Conservation (phyloP, 345 rosid genomes). For the Turritis glabra region DNA sequence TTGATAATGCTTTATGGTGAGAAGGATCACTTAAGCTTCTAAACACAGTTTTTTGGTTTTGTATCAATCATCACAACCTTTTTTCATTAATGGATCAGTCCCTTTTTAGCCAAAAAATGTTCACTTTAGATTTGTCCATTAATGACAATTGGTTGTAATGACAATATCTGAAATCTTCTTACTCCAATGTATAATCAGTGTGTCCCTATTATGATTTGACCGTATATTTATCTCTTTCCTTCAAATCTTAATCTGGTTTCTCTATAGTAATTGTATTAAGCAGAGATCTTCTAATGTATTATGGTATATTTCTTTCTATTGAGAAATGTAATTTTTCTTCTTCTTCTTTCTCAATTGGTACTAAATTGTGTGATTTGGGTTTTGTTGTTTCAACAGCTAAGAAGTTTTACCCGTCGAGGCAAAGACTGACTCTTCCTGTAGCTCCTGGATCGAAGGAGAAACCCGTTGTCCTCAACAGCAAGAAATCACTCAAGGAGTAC, state of each 20-base stretch:
- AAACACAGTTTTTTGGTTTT: constrained; percentile 3
- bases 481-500: constrained; percentile 75
- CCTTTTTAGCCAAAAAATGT: not conserved
- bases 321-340: not conserved
- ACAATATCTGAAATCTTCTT: constrained; percentile 4
- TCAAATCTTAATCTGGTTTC: not conserved
- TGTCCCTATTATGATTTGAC: constrained; percentile 6
- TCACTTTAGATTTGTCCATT: not conserved
- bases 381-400: constrained; percentile 56
- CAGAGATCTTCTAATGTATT: not conserved
- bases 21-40: not conserved
- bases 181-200: not conserved
- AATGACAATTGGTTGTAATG: not conserved
- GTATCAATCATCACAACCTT: not conserved
- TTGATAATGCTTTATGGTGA: not conserved
- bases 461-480: constrained; percentile 63
- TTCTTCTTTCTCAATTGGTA: constrained; percentile 2
- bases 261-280: not conserved
- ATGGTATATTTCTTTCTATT: not conserved
- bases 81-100: not conserved
- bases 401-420: constrained; percentile 92
- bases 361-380: constrained; percentile 12
- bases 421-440: constrained; percentile 87
- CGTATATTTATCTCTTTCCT: not conserved
- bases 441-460: constrained; percentile 74